Base-by-base conservation (phyloP, 108 stramenopile genomes). In the Cyclotella distinguenda region DNA sequence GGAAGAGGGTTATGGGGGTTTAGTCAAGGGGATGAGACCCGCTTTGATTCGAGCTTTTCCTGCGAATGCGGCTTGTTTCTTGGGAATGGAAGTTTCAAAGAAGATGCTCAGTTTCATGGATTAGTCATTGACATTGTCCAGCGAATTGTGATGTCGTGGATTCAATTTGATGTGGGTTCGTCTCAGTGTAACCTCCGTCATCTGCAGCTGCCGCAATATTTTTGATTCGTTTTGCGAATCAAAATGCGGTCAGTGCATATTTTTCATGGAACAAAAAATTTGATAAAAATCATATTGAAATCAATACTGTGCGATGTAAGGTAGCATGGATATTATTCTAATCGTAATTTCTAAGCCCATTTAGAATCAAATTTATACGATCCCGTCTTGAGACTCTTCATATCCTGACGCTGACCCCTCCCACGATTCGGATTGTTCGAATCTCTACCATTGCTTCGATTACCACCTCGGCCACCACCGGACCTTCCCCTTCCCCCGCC, bases 11-110 rank as follows among this genome's bases (percentile, higher is more conserved):
- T 70, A 77, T 8, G 74, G 48, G 9, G 86, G 89, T n/a, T 74
- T 96, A 23, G 95, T 87, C 70, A 78, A 72, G 46, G 95, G 95
- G n/a, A 47, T 92, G 22, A 70, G 71, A 16, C 94, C 95, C 6
- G 92, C 92, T 15, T 72, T 96, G 76, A 74, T 92, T n/a, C 77
- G 93, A 32, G 95, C 95, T 10, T 96, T 96, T 70, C 94, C 93
- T 11, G 95, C 95, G 15, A 96, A 96, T 76, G 95, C 95, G 6
- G 92, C 94, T 0, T 96, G 95, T 57, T 88, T 96, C 61, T 72
- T 86, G 42, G 95, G 95, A 21, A 86, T 93, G 58, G 95, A 96
- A 72, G 58, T 95, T 22, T 74, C 83, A 25, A 77, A 75, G 65
- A 86, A 87, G 36, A 51, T 51, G 22, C 64, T 92, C 46, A 74